phyloP scores from a whole-genome alignment of 306 rosid species.

The Pterocarpus santalinus region DNA sequence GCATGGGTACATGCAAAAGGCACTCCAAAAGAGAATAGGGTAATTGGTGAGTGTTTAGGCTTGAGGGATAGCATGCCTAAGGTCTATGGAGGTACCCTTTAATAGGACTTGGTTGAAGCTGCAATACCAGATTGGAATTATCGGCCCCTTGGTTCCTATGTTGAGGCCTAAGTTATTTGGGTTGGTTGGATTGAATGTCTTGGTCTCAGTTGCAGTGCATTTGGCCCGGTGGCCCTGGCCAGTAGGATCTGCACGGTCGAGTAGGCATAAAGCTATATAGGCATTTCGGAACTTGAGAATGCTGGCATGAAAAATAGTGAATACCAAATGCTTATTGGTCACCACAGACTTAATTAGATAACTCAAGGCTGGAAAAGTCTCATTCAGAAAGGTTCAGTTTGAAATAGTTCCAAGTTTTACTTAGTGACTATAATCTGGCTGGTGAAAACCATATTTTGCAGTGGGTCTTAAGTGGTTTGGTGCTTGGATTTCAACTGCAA shows the following conservation, averaged over 20 bases:
- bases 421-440: constrained; percentile 7
- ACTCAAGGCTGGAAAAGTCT: constrained; percentile 33
- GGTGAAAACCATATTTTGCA: constrained; percentile 20
- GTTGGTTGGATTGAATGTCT: neutral
- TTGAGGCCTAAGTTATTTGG: neutral
- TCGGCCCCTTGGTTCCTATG: neutral
- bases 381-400: constrained; percentile 11
- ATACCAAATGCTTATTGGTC: constrained; percentile 22
- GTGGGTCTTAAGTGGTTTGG: constrained; percentile 11
- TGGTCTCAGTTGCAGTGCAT: neutral
- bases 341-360: constrained; percentile 13
- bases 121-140: neutral
- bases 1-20: neutral
- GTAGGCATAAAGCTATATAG: constrained; percentile 33
- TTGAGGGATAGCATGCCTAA: neutral
- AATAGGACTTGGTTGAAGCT: neutral
- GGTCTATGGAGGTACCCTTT: neutral
- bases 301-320: neutral
- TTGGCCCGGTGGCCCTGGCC: neutral
- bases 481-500: constrained; percentile 19
- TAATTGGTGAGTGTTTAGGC: neutral
- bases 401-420: constrained; percentile 20
- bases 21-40: neutral
- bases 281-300: neutral
- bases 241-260: neutral